These are phyloP conservation scores for Iris macrosiphon DNA, from an alignment of 106 monocot genomes.

Conservation along the genomic window DNA sequence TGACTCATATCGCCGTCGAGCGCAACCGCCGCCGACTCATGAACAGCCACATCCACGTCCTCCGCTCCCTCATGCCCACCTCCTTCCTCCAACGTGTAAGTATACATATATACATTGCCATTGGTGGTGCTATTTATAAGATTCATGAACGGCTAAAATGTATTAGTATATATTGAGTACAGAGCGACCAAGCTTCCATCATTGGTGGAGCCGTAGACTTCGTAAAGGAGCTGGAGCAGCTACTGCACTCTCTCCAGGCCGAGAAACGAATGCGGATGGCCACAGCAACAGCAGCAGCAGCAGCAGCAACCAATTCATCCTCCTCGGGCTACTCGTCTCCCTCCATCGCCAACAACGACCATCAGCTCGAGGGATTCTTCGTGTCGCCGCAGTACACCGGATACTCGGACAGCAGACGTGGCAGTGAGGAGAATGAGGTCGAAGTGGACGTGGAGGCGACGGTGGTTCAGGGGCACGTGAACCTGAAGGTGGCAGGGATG, in stretches of 20 bases:
- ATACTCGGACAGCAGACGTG: slow-evolving; percentile 12
- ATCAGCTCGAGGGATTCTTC: slow-evolving; percentile 34
- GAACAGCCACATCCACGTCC: slow-evolving; percentile 75
- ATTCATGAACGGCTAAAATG: neutral
- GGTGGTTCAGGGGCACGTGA: slow-evolving; percentile 72
- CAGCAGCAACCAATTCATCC: neutral
- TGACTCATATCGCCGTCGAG: slow-evolving; percentile 92
- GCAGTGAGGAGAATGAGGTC: neutral
- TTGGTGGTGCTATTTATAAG: too few relatives aligned
- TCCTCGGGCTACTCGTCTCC: neutral
- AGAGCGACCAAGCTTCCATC: slow-evolving; percentile 93
- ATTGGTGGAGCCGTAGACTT: slow-evolving; percentile 84
- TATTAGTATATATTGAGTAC: neutral
- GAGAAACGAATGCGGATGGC: slow-evolving; percentile 28
- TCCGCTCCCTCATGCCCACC: slow-evolving; percentile 76
- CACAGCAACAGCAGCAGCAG: neutral
- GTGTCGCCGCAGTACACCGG: slow-evolving; percentile 69
- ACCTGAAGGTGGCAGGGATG: slow-evolving; percentile 48
- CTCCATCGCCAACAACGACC: neutral
- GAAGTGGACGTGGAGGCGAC: slow-evolving; percentile 73
- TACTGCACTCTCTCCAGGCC: slow-evolving; percentile 45
- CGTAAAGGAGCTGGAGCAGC: slow-evolving; percentile 88
- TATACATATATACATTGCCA: neutral
- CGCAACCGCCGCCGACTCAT: slow-evolving; percentile 89
- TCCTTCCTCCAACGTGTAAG: slow-evolving; percentile 66